Base-by-base conservation (phyloP, 2,329 filamentous ascomycete species). In the Ascochyta viciae-villosae region DNA sequence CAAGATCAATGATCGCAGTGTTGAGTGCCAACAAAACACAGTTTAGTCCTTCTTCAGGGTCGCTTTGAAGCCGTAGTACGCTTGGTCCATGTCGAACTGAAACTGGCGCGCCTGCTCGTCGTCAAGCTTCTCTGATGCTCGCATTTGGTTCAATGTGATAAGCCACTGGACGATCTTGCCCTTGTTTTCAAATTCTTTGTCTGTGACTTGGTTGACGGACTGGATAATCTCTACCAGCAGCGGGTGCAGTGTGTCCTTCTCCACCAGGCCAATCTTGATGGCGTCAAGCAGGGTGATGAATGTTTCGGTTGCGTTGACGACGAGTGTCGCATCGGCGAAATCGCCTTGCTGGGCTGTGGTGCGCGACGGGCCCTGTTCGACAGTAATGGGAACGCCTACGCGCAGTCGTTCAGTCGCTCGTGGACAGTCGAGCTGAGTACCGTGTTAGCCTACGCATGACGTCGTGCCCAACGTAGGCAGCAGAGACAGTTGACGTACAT, bases 121-220 rank as follows among this genome's bases (percentile, higher is more conserved):
- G 65, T 85, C 89, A 65, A 99, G 77, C 74, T 96, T 92, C 70
- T 98, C 93, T 1, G 92, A 92, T 8, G 93, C 95, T 72, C 91
- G 91, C 95, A 99, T 98, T 78, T 97, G 93, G 74, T 99, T 99
- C 62, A 99, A 81, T 6, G 91, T 90, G 68, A 99, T 99, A 64
- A 99, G 83, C 95, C 95, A 99, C 75, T 97, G 93, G 53, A 99
- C 92, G 67, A 99, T 98, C 83, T 98, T 98, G 67, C 91, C 92
- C 64, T 96, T 89, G 72, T 89, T 93, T 65, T 98, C 93, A 74
- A 99, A 99, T 69, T 98, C 94, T 60, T 89, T 86, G 74, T 96
- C 92, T 3, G 94, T 97, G 61, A 99, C 95, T 72, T 96, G 95
- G 78, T 98, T 98, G 62, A 97, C 94, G 3, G 92, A 93, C 71